These are phyloP conservation scores for Penicillium canariense DNA, from an alignment of 495 filamentous ascomycete genomes.

Conservation along the genomic window DNA sequence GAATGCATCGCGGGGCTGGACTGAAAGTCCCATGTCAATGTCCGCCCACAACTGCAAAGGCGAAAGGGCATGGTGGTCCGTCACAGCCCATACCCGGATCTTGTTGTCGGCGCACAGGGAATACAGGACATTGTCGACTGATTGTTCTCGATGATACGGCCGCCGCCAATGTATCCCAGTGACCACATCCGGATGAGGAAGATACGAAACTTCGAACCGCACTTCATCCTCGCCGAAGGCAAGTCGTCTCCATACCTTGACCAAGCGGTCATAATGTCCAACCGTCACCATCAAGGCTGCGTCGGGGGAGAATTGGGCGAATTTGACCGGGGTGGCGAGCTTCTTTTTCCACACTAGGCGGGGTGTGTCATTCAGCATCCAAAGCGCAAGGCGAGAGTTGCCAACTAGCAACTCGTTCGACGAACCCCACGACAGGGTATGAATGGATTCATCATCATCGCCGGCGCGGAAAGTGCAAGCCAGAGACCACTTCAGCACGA, in stretches of 20 bases:
- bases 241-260: slow-evolving; percentile 89
- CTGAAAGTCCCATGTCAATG: slow-evolving; percentile 72
- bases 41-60: slow-evolving; percentile 77
- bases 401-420: slow-evolving; percentile 79
- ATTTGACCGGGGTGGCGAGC: slow-evolving; percentile 70
- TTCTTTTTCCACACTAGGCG: slow-evolving; percentile 67
- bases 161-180: slow-evolving; percentile 83
- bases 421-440: slow-evolving; percentile 82
- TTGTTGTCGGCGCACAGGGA: slow-evolving; percentile 84
- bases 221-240: slow-evolving; percentile 82
- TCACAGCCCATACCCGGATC: slow-evolving; percentile 78
- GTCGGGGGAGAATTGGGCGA: slow-evolving; percentile 82
- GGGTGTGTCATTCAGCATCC: slow-evolving; percentile 51
- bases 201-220: slow-evolving; percentile 87
- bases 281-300: slow-evolving; percentile 81
- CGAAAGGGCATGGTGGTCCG: slow-evolving; percentile 68
- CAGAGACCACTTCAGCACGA: slow-evolving; percentile 53
- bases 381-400: slow-evolving; percentile 68
- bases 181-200: slow-evolving; percentile 76
- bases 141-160: slow-evolving; percentile 71
- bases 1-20: slow-evolving; percentile 56
- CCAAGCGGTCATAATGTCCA: slow-evolving; percentile 73
- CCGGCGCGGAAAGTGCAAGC: slow-evolving; percentile 41
- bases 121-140: slow-evolving; percentile 86
- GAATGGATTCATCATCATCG: slow-evolving; percentile 45